These are phyloP conservation scores for Corymbia calophylla DNA, from an alignment of 441 rosid species.

Conservation along the genomic window DNA sequence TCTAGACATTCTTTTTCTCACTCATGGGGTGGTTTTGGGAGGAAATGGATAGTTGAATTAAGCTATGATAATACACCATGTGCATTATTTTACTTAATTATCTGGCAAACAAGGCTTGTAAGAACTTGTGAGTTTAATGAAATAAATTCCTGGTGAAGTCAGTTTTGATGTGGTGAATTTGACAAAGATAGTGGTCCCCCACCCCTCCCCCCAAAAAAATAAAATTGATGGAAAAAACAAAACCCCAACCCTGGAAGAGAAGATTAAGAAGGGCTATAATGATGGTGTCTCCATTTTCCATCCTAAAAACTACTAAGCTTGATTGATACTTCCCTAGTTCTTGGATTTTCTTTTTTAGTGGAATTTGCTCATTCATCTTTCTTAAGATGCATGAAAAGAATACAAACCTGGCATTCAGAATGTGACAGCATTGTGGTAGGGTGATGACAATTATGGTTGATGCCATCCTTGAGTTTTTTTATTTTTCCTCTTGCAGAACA, in stretches of 20 bases:
- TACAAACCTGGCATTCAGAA: not conserved
- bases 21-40: not conserved
- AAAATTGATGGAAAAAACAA: not conserved
- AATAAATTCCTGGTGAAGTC: not conserved
- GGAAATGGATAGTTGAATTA: not conserved
- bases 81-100: not conserved
- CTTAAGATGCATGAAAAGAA: not conserved
- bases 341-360: not conserved
- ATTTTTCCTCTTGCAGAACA: conserved; percentile 41
- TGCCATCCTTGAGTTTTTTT: conserved; percentile 9
- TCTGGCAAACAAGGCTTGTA: not conserved
- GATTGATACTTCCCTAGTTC: not conserved
- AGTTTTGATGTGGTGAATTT: not conserved
- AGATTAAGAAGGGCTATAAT: not conserved
- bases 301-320: not conserved
- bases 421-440: not conserved
- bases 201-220: not conserved
- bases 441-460: not conserved
- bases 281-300: not conserved
- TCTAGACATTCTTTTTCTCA: not conserved
- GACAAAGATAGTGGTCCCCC: not conserved
- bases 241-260: not conserved
- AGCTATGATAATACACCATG: not conserved
- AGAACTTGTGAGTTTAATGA: not conserved
- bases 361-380: not conserved